Base-by-base conservation (phyloP, 1,284 basidiomycete genomes). In the Ceratobasidium sp. region DNA sequence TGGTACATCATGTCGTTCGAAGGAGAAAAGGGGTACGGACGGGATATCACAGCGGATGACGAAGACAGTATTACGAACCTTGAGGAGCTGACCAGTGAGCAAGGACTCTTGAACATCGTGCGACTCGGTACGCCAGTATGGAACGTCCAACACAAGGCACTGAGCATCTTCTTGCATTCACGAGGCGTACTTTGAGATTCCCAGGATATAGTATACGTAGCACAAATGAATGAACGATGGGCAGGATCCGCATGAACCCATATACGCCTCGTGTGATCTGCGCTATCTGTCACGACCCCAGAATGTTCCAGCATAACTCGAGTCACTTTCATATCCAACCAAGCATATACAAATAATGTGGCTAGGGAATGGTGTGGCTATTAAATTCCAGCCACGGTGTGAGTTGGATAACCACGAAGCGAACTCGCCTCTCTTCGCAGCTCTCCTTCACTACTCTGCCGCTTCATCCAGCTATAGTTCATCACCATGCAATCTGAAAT, bases 1-100 rank as follows among this genome's bases (percentile, higher is more conserved):
- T 72, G 67, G 67, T 72, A 60, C 36, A 47, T 60, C 7, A 60
- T 72, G 67, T 50, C 54, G 9, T 72, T 72, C 50, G 67, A 60
- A 22, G 67, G 67, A 51, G 45, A 51, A 17, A 47, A 59, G 6
- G 67, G 67, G 17, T 51, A 48, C 27, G 67, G 67, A 11, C 67
- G 67, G n/a, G 67, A 72, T 29, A 72, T 72, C 51, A 57, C 44
- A 7, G 41, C n/a, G 6, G 56, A 60, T 15, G 67, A 72, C 24
- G 56, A 72, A 33, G 56, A 45, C 17, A 2, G 9, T 8, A 60
- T 72, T 19, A 72, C 67, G 41, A 45, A 27, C 24, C 27, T 48
- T n/a, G 56, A 59, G 44, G 67, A 72, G 33, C 15, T 72, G 31
- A 47, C 50, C 54, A 56, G 67, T 36, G 45, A 59, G 33, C 24